These are phyloP conservation scores for Gyrodon lividus DNA, from an alignment of 768 basidiomycete species.

Conservation along the genomic window DNA sequence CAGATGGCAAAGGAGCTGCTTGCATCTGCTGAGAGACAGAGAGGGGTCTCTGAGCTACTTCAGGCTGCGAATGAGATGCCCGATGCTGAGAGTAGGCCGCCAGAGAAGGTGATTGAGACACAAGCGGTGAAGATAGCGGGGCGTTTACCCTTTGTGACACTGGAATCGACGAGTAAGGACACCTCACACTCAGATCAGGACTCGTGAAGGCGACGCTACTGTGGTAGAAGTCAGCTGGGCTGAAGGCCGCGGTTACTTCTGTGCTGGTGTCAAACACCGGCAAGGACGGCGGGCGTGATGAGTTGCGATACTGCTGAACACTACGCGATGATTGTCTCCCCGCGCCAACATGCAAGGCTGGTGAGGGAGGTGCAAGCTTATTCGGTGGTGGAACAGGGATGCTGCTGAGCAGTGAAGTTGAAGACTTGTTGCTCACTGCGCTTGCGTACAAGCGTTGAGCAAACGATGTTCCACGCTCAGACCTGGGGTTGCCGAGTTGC, in stretches of 20 bases:
- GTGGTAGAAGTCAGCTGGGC: conserved; percentile 18
- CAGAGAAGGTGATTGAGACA: not conserved
- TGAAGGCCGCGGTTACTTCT: conserved; percentile 3
- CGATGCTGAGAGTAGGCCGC: not conserved
- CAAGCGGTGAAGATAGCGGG: not conserved
- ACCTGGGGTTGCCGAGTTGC: not conserved
- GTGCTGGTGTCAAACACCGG: conserved; percentile 2
- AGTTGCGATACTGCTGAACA: conserved; percentile 1
- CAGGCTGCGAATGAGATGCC: not conserved
- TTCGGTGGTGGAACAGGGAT: conserved; percentile 9
- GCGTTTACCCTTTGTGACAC: not conserved
- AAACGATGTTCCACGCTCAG: conserved; percentile 25
- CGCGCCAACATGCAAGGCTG: not conserved
- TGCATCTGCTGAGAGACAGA: not conserved
- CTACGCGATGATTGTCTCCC: not conserved
- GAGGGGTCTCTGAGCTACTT: not conserved
- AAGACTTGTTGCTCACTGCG: conserved; percentile 25
- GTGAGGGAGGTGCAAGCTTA: not conserved
- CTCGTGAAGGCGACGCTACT: conserved; percentile 7
- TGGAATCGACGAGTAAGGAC: conserved; percentile 4
- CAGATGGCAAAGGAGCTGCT: not conserved
- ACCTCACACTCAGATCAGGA: not conserved
- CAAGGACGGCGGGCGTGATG: conserved; percentile 5
- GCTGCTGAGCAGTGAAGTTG: not conserved
- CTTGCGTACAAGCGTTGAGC: conserved; percentile 48